These are phyloP conservation scores for Thelephora aurantiotincta DNA, from an alignment of 768 basidiomycete species.

Conservation along the genomic window DNA sequence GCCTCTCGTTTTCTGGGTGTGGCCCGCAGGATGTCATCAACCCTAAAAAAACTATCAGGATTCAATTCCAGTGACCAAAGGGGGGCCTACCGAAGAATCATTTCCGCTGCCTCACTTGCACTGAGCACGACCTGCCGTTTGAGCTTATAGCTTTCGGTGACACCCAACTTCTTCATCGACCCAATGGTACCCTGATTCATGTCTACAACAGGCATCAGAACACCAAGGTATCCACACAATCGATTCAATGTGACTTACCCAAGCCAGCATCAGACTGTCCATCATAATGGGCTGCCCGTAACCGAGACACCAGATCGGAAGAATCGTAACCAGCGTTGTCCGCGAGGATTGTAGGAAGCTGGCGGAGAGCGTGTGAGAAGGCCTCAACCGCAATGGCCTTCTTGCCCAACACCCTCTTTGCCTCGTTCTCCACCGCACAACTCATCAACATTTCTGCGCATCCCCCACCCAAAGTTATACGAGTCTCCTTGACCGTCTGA, in stretches of 20 bases:
- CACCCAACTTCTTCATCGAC: constrained; percentile 76
- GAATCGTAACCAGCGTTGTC: constrained; percentile 98
- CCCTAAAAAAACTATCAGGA: constrained; percentile 27
- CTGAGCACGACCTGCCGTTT: constrained; percentile 91
- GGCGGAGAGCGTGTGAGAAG: constrained; percentile 76
- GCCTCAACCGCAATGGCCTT: constrained; percentile 92
- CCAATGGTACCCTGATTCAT: constrained; percentile 79
- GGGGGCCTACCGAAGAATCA: constrained; percentile 76
- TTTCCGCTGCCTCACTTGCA: constrained; percentile 93
- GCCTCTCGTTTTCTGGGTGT: constrained; percentile 80
- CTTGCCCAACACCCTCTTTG: constrained; percentile 78
- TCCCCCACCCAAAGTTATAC: constrained; percentile 88
- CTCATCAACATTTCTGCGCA: constrained; percentile 99
- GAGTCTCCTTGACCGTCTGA: constrained; percentile 95
- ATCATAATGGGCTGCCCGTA: constrained; percentile 91
- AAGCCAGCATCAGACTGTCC: constrained; percentile 78
- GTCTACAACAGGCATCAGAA: constrained; percentile 30
- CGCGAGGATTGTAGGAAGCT: constrained; percentile 92
- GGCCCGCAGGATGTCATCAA: constrained; percentile 83
- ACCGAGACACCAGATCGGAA: constrained; percentile 80
- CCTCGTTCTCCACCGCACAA: constrained; percentile 83
- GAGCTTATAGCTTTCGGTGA: constrained; percentile 96
- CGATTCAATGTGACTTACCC: constrained; percentile 32
- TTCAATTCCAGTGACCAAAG: not conserved
- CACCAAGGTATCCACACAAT: not conserved